Base-by-base conservation (phyloP, 805 yeast genomes). In the Komagataella populi region DNA sequence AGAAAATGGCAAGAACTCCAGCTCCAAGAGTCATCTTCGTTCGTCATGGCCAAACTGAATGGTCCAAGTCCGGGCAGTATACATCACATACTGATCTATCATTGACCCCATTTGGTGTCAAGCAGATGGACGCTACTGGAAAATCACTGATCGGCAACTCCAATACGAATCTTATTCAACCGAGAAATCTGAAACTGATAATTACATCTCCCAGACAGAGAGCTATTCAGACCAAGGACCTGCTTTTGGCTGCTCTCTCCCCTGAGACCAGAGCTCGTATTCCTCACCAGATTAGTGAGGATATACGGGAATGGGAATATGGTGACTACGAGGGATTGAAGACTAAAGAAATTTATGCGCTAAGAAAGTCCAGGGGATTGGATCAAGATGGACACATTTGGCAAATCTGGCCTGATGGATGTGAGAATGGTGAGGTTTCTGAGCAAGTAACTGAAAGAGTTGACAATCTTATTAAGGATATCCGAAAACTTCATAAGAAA, bases 1-100 rank as follows among this genome's bases (percentile, higher is more conserved):
- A 23, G 16, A 22, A 18, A 12, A 60, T 61, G 63, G 51, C 58
- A 2, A 61, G 57, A 44, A 57, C 61, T 22, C 68, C 75, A 44
- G 73, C 85, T 10, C 90, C 90, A 30, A 75, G 90, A 64, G 76
- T 84, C 49, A 73, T 84, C 23, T 78, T 84, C 56, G 76, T 84
- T 49, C 87, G 93, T 63, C 93, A 85, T 58, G 91, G 91, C 24
- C 96, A 90, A 70, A 90, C 98, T 2, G 95, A 83, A 65, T 90
- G 98, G 98, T 90, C 97, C 48, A 82, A 85, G 60, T 76, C 89
- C 2, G 98, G 98, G 23, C 96, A 87, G 64, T 84, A 87, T 68
- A 91, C 98, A 3, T 87, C 96, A 2, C 57, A 72, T 46, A 91
- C 98, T 1, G 97, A 91, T 59, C 63, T 91, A 16, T 80, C 81